Percentiles rank a stretch among this genome's conserved stretches.
phyloP scores from a whole-genome alignment of 2,329 filamentous ascomycete genomes.

The Corynespora cassiicola region DNA sequence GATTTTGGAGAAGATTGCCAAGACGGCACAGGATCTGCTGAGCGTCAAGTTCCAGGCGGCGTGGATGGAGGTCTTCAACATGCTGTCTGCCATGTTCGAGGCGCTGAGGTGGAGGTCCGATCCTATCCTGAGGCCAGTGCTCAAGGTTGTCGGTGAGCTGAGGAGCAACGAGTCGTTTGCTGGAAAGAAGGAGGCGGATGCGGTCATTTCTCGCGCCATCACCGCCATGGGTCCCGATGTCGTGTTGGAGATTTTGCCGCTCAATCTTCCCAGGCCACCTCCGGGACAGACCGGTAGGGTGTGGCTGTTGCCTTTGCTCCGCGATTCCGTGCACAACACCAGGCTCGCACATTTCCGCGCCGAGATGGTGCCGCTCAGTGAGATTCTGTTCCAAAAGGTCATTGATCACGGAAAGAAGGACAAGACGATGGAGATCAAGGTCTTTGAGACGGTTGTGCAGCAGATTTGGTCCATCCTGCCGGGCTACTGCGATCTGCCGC shows the following conservation, averaged over 20 bases:
- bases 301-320: slow-evolving; percentile 91
- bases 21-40: slow-evolving; percentile 74
- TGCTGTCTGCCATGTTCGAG: slow-evolving; percentile 86
- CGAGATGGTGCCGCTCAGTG: slow-evolving; percentile 88
- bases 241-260: slow-evolving; percentile 80
- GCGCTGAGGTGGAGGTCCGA: slow-evolving; percentile 83
- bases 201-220: slow-evolving; percentile 86
- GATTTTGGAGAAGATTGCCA: slow-evolving; percentile 79
- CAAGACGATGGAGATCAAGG: slow-evolving; percentile 96
- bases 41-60: slow-evolving; percentile 92
- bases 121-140: slow-evolving; percentile 77
- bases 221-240: slow-evolving; percentile 88
- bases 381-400: slow-evolving; percentile 87
- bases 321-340: slow-evolving; percentile 90
- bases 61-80: slow-evolving; percentile 93
- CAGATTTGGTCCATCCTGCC: slow-evolving; percentile 95
- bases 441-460: slow-evolving; percentile 94
- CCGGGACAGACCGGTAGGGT: slow-evolving; percentile 83
- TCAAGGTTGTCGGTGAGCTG: slow-evolving; percentile 83
- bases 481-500: slow-evolving; percentile 90
- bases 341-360: slow-evolving; percentile 82
- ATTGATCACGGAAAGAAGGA: slow-evolving; percentile 80
- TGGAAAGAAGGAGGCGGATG: slow-evolving; percentile 93
- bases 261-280: slow-evolving; percentile 82
- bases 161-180: slow-evolving; percentile 86